Base-by-base conservation (phyloP, 2,329 filamentous ascomycete species). In the Exophiala spinifera region DNA sequence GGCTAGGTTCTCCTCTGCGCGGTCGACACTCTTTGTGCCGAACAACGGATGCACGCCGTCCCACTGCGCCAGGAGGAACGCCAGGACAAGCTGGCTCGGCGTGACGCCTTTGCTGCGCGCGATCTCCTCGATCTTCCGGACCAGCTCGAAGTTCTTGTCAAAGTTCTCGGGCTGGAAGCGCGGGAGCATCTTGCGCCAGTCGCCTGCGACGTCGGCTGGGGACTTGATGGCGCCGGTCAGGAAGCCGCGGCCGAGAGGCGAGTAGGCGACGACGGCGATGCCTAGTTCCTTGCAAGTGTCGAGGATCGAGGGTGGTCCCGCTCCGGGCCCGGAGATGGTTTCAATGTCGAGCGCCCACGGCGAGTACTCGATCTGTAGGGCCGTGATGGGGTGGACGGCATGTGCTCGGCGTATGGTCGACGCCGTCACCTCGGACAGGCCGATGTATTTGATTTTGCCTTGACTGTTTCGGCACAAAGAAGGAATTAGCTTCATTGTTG, bases 221-320 rank as follows among this genome's bases (percentile, higher is more conserved):
- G 67, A 73, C 64, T 75, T 78, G 63, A 81, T 72, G 58, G 77
- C 66, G 1, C 80, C 80, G 0, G 79, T 79, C 53, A 85, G 67
- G 71, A 85, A 64, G 1, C 79, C 78, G 21, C 80, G 74, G 3
- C 87, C 84, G 0, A 91, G 74, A 1, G 88, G 88, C 42, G 85
- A 86, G 70, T 90, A 91, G 0, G 85, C 86, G 33, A 89, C 71
- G 45, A 91, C 72, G 0, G 86, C 84, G 56, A 92, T 89, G 44
- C 76, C 73, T 43, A 87, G 70, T 66, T 91, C 78, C 17, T 51
- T 49, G 49, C 73, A 74, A 0, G 76, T 73, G 7, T 66, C 64
- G 8, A 77, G 63, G 4, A 79, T 10, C 4, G 36, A 39, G 17
- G 14, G 11, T 6, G 15, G 64, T 36, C 74, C 59, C n/a, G n/a